Conservation (phyloP, 1,284 basidiomycete species). For the Heliocybe sulcata region DNA sequence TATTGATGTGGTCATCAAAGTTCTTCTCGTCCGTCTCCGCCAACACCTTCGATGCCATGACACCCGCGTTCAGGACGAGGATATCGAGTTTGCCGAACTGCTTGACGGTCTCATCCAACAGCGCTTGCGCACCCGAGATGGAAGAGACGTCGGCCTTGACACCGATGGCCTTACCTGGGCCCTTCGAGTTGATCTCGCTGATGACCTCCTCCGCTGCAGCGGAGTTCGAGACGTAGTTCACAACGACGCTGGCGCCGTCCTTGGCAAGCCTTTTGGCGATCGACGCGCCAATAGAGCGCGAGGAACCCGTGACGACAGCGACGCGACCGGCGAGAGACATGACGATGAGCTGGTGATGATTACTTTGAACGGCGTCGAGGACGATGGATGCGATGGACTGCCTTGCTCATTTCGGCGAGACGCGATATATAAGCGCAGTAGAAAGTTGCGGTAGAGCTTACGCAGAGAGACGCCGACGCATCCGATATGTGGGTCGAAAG, state of each 20-base stretch:
- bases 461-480: background rate
- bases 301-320: constrained; percentile 53
- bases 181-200: constrained; percentile 30
- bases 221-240: constrained; percentile 38
- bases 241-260: constrained; percentile 49
- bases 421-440: background rate
- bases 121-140: constrained; percentile 30
- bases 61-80: constrained; percentile 45
- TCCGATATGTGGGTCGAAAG: too few species aligned
- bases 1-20: constrained; percentile 40
- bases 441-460: background rate
- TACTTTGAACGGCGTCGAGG: background rate
- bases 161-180: constrained; percentile 40
- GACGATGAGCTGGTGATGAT: background rate
- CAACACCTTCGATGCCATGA: constrained; percentile 40
- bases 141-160: constrained; percentile 44
- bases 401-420: background rate
- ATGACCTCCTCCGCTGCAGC: constrained; percentile 38
- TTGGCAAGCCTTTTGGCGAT: constrained; percentile 44
- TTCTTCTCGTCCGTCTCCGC: constrained; percentile 40
- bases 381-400: background rate
- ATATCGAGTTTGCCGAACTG: constrained; percentile 47
- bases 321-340: constrained; percentile 33
- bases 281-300: constrained; percentile 50
- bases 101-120: constrained; percentile 39